These are phyloP conservation scores for Phytophthora hybrid DNA, from an alignment of 352 stramenopile genomes.

Conservation along the genomic window DNA sequence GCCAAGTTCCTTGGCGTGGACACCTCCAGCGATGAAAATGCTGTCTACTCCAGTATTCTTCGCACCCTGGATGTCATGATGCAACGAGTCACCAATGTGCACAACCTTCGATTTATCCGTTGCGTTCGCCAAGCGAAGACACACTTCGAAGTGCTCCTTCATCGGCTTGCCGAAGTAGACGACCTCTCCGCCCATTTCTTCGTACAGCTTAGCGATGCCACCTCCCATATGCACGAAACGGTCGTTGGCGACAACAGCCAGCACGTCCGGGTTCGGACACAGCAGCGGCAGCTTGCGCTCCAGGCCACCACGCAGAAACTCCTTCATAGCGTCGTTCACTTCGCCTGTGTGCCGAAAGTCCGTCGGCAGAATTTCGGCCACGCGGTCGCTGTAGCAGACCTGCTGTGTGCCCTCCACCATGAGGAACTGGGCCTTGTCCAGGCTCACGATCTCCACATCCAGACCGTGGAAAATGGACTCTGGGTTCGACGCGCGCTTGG, in stretches of 20 bases:
- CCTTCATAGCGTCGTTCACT: slow-evolving; percentile 44
- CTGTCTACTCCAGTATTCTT: slow-evolving; percentile 57
- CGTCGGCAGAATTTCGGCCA: slow-evolving; percentile 42
- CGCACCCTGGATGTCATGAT: slow-evolving; percentile 73
- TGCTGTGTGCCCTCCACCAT: slow-evolving; percentile 66
- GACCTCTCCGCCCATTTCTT: slow-evolving; percentile 73
- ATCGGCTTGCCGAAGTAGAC: slow-evolving; percentile 90
- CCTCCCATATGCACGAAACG: slow-evolving; percentile 66
- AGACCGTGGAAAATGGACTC: slow-evolving; percentile 64
- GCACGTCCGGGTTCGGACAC: slow-evolving; percentile 90
- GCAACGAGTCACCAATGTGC: slow-evolving; percentile 73
- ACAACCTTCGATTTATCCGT: slow-evolving; percentile 49
- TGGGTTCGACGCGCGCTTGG: slow-evolving; percentile 40
- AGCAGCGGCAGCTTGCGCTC: slow-evolving; percentile 75
- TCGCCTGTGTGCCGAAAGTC: slow-evolving; percentile 58
- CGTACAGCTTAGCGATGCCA: slow-evolving; percentile 87
- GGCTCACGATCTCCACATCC: slow-evolving; percentile 47
- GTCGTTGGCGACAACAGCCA: slow-evolving; percentile 72
- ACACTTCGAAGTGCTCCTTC: slow-evolving; percentile 79
- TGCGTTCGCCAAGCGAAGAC: slow-evolving; percentile 46
- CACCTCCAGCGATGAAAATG: slow-evolving; percentile 67
- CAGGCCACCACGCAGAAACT: slow-evolving; percentile 62
- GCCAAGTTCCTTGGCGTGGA: slow-evolving; percentile 59
- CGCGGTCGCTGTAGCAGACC: slow-evolving; percentile 57
- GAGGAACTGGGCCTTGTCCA: slow-evolving; percentile 59